Base-by-base conservation (phyloP, 257 asterid genomes). In the Linderniella brevidens region DNA sequence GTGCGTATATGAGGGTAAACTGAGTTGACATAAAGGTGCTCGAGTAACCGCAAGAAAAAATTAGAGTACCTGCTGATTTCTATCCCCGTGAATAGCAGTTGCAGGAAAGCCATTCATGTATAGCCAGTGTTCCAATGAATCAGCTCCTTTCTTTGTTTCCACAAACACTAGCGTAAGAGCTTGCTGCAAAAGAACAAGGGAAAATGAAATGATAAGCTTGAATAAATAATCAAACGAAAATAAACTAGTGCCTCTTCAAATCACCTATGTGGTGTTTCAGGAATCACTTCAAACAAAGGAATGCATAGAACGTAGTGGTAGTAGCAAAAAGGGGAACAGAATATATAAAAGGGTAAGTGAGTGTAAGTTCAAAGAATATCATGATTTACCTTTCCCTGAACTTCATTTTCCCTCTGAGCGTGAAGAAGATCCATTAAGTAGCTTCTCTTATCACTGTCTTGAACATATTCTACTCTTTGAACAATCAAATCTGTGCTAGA, bases 61-160 rank as follows among this genome's bases (percentile, higher is more conserved):
- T 25, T 25, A 2, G 32, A 25, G 32, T 54, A 85, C 95, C 83
- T 80, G 95, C 47, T 85, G 95, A 10, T 93, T 75, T 50, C 95
- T 78, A 66, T 85, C 95, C 41, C 95, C 95, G 19, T 85, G 95
- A 66, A 85, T 85, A 13, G 93, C 68, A 54, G 95, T 85, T 25
- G 95, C 93, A 61, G 92, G 92, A 65, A 85, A 85, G 17, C 79
- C 72, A 65, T 75, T 85, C 17, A 20, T 17, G 50, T 62, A 73
- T 55, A 85, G 57, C 93, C 92, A 85, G 53, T 80, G 60, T 55
- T 85, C 95, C 78, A 85, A 76, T 19, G 95, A 60, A 50, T 85
- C 95, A 53, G 95, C 93, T 64, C 93, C 92, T 56, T 76, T 85
- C 82, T 85, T 85, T 11, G 95, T 85, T 76, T 85, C 95, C 71